Percentiles rank a stretch among this genome's conserved stretches.
Conservation (phyloP, 1,139 yeast species). For the Yamadazyma triangularis region DNA sequence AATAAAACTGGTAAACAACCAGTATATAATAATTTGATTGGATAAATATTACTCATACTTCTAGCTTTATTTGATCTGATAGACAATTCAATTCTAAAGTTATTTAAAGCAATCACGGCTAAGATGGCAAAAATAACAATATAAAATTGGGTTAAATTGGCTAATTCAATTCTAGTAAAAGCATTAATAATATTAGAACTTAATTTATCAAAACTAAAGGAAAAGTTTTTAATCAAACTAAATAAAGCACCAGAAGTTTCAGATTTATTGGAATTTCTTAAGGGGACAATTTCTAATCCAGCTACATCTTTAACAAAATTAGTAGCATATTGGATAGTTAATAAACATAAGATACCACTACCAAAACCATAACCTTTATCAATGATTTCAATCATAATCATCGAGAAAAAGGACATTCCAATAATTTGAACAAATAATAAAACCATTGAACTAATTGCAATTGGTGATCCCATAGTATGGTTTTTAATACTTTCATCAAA, state of each 20-base stretch:
- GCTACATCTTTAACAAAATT: slow-evolving; percentile 63
- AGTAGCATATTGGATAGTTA: slow-evolving; percentile 63
- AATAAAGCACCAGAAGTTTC: slow-evolving; percentile 74
- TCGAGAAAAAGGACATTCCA: slow-evolving; percentile 56
- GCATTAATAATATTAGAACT: slow-evolving; percentile 51
- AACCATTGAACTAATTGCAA: slow-evolving; percentile 27
- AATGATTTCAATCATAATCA: slow-evolving; percentile 69
- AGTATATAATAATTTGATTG: slow-evolving; percentile 78
- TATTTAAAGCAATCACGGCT: slow-evolving; percentile 55
- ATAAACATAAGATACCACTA: slow-evolving; percentile 69
- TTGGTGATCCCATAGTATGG: slow-evolving; percentile 20
- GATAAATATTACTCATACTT: slow-evolving; percentile 73
- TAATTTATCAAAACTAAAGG: slow-evolving; percentile 35
- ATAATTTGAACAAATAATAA: slow-evolving; percentile 65
- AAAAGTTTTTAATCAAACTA: slow-evolving; percentile 54
- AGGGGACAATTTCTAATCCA: slow-evolving; percentile 53
- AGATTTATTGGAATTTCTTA: slow-evolving; percentile 38
- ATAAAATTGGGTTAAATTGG: slow-evolving; percentile 70
- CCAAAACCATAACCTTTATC: slow-evolving; percentile 93
- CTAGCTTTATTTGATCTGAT: slow-evolving; percentile 86
- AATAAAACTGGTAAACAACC: slow-evolving; percentile 77
- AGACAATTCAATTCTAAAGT: slow-evolving; percentile 74
- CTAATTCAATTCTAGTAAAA: slow-evolving; percentile 69
- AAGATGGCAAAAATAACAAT: slow-evolving; percentile 49
- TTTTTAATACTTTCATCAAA: slow-evolving; percentile 49